Conservation (phyloP, 345 rosid species). For the Eucalyptus brandiana region DNA sequence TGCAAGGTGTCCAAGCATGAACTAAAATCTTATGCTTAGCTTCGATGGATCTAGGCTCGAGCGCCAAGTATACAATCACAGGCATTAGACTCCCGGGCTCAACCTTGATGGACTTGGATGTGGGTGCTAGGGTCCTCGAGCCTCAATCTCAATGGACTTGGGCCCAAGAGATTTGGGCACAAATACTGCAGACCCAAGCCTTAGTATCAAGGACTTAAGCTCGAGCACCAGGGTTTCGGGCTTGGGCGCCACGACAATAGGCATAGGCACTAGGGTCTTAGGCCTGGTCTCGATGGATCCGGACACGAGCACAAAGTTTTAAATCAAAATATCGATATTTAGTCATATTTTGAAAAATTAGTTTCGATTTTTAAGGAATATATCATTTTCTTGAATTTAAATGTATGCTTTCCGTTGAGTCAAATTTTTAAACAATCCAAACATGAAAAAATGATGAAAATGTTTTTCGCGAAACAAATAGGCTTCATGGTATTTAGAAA, state of each 20-base stretch:
- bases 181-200: fast-evolving
- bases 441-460: too few species aligned
- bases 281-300: neutral
- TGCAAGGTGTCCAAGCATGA: too few species aligned
- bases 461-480: too few species aligned
- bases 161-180: neutral
- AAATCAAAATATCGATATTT: too few species aligned
- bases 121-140: neutral
- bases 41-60: fast-evolving
- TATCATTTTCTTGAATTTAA: too few species aligned
- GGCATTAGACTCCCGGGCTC: fast-evolving
- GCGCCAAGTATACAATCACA: too few species aligned
- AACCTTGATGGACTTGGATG: neutral
- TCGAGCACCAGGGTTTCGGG: fast-evolving
- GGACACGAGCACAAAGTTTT: fast-evolving
- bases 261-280: neutral
- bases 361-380: too few species aligned
- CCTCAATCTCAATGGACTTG: neutral
- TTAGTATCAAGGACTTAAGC: too few species aligned
- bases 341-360: too few species aligned
- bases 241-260: fast-evolving
- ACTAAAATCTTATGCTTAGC: too few species aligned
- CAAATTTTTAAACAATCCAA: too few species aligned
- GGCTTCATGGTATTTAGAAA: neutral
- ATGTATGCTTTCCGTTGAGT: too few species aligned